These are phyloP conservation scores for Setaria viridis DNA, from an alignment of 202 grass and related monocot species.

Conservation along the genomic window DNA sequence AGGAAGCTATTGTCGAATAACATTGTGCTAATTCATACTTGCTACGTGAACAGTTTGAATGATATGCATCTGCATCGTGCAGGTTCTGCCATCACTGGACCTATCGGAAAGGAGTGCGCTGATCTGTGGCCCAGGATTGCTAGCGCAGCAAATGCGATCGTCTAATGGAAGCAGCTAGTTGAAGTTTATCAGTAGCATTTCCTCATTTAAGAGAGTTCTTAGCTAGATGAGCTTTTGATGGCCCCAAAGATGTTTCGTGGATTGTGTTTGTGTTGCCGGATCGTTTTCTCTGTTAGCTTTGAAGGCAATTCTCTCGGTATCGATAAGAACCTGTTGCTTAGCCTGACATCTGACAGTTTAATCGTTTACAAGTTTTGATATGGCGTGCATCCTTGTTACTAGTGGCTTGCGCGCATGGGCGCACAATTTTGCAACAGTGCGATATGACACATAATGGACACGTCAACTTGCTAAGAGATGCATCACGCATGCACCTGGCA, in stretches of 20 bases:
- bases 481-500: no score
- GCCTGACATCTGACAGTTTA: conserved; percentile 1
- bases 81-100: conserved; percentile 97
- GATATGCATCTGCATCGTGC: background rate
- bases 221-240: conserved; percentile 19
- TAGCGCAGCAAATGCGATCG: conserved; percentile 88
- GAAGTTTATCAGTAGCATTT: conserved; percentile 18
- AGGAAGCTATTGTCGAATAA: background rate
- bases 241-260: conserved; percentile 2
- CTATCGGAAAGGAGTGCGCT: conserved; percentile 90
- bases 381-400: no score
- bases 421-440: no score
- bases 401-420: no score
- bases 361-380: background rate
- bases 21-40: background rate
- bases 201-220: background rate
- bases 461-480: no score
- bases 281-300: conserved; percentile 18
- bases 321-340: conserved; percentile 5
- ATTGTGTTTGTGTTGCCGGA: conserved; percentile 41
- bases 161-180: conserved; percentile 48
- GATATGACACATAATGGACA: no score
- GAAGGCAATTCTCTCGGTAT: conserved; percentile 4
- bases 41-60: background rate
- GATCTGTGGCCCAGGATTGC: conserved; percentile 97